Evolutionary conservation across 495 filamentous ascomycete genomes (phyloP), one percentile per base, ranked within the genome.

Genomic region (Daldinia caldariorum): DNA sequence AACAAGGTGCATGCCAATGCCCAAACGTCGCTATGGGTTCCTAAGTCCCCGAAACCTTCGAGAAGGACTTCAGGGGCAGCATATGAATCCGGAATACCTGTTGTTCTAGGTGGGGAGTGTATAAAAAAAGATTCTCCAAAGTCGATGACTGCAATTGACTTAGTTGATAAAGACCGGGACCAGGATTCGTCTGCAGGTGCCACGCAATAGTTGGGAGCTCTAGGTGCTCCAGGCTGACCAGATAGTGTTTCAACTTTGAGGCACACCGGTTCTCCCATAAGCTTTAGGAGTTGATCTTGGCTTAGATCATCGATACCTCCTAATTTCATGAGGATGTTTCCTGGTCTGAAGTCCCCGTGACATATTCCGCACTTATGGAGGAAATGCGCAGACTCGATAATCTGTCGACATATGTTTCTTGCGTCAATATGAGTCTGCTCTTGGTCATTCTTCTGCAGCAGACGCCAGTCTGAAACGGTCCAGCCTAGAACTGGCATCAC

Each of bases 281-380:
- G 0, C 7, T 56, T 37, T 2, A 66, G 9, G 3, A 78, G 6
- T 32, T 66, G 22, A 1, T 71, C 64, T 12, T 65, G 47, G 0
- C 62, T 22, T 7, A 74, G 51, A 1, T 68, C 37, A 39, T 78
- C 74, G 12, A 72, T 65, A 12, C 74, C 73, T 12, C 73, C 69
- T 0, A 77, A 38, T 7, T 65, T 65, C 54, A 77, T 59, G 0
- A 76, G 53, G 20, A 78, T 68, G 39, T 76, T 79, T 0, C 22
- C 41, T 6, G 68, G 58, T 6, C 63, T 69, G 7, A 77, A 70
- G 61, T 79, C 72, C 1, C 76, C 76, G 43, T 79, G 75, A 43
- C 76, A 76, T 38, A 76, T 67, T 0, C 67, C 69, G 1, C 64
- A 35, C 0, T 58, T 6, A 50, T 77, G 76, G 3, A 76, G 53